Percentiles rank a stretch among this genome's conserved stretches.
phyloP scores from a whole-genome alignment of 2,329 filamentous ascomycete species.

The Atkinsonella hypoxylon region DNA sequence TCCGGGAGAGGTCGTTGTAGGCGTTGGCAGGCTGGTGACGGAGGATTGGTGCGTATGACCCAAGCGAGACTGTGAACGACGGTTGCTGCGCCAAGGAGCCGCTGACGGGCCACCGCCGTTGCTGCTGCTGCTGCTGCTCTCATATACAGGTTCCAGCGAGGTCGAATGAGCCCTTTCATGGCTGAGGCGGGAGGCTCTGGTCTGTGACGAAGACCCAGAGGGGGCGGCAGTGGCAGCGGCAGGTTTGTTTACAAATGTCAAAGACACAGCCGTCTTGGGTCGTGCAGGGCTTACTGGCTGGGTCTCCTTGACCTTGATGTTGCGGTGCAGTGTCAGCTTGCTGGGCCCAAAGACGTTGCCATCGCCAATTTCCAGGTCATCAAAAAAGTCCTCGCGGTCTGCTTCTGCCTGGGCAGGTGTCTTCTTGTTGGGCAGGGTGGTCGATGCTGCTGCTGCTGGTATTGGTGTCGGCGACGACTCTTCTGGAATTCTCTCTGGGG shows the following conservation, averaged over 20 bases:
- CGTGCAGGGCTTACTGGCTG: conserved; percentile 58
- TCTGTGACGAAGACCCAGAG: conserved; percentile 25
- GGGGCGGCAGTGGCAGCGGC: conserved; percentile 10
- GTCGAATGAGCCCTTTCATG: conserved; percentile 59
- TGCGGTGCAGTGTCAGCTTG: conserved; percentile 79
- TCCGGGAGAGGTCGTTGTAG: conserved; percentile 44
- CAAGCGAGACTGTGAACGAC: conserved; percentile 54
- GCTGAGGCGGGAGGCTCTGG: conserved; percentile 68
- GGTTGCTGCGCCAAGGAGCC: conserved; percentile 36
- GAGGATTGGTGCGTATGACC: conserved; percentile 61
- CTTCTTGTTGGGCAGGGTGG: conserved; percentile 12
- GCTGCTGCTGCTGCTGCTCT: conserved; percentile 35
- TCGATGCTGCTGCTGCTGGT: conserved; percentile 1
- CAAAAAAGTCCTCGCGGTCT: conserved; percentile 67
- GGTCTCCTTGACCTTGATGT: conserved; percentile 74
- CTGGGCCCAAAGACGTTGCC: conserved; percentile 69
- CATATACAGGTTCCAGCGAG: conserved; percentile 83
- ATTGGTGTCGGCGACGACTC: conserved; percentile 16
- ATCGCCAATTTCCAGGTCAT: conserved; percentile 76
- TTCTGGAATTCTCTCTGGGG: conserved; percentile 35
- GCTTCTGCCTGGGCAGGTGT: conserved; percentile 22
- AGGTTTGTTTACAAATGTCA: conserved; percentile 85
- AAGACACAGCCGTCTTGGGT: conserved; percentile 63
- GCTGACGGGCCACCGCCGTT: conserved; percentile 63
- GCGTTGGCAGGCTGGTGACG: conserved; percentile 48